Evolutionary conservation across 164 flowering plant species (phyloP), one percentile per base, ranked within the genome.

Genomic region (Nymphaea thermarum): DNA sequence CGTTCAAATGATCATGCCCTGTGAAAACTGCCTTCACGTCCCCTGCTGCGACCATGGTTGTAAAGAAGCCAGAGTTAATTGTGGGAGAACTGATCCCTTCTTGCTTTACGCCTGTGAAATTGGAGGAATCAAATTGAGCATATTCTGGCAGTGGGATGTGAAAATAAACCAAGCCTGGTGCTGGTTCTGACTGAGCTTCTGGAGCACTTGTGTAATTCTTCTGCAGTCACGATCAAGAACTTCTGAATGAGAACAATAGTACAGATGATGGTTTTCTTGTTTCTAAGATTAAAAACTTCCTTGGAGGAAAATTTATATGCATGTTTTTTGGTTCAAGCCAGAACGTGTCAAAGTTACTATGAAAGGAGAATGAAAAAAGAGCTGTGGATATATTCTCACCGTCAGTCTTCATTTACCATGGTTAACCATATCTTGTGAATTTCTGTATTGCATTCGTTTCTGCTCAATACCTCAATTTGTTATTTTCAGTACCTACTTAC

Each of bases 131-230:
- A 43, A 94, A 86, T 65, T 75, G 78, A 36, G 81, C 77, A 69
- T 67, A 90, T 75, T 94, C 97, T 2, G 97, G 97, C 77, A 94
- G 66, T 43, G 99, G 99, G 63, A 94, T 94, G 81, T 94, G 99
- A 65, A 94, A 94, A 78, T 81, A 94, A 4, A 63, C 95, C 12
- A 94, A 87, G 47, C 88, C 97, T 2, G 97, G 97, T 11, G 99
- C 99, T 12, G 86, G 66, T 61, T 64, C 72, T 71, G 80, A 84
- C 70, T 86, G 91, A 45, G 85, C 70, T 18, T 68, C 62, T 17
- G 93, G 93, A 60, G 70, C 68, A 36, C 55, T 80, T 80, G 6
- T 84, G 80, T 87, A 89, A 59, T 70, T 77, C 75, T 63, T 82
- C 96, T 93, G 86, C 81, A 74, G 3, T 43, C 14, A 70, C 45